Conservation (phyloP, 306 rosid species). For the Cajanus cajan region DNA sequence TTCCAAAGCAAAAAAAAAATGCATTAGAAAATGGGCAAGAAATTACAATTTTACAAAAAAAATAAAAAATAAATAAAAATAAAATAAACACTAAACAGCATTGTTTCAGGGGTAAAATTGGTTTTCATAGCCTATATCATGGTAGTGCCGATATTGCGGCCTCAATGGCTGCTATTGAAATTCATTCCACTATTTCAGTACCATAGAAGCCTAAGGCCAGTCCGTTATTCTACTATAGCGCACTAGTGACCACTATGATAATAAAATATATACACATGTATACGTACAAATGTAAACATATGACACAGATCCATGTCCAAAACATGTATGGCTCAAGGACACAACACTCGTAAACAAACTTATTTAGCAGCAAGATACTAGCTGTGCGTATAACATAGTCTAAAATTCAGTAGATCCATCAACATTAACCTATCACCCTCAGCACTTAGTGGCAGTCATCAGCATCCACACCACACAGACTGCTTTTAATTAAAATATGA, state of each 20-base stretch:
- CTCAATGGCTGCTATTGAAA: not conserved
- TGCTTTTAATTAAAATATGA: not conserved
- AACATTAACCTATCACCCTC: constrained; percentile 19
- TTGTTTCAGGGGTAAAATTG: not conserved
- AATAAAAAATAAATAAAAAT: no score
- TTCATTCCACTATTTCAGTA: not conserved
- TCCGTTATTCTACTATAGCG: not conserved
- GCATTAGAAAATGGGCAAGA: not conserved
- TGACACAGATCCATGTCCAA: not conserved
- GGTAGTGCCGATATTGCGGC: not conserved
- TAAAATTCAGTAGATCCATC: constrained; percentile 18
- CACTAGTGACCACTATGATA: not conserved
- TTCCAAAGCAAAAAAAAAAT: not conserved
- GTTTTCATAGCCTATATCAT: not conserved
- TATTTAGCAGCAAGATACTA: not conserved
- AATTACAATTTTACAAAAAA: not conserved
- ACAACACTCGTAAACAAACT: not conserved
- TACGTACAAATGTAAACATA: not conserved
- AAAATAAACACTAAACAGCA: no score
- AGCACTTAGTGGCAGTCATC: not conserved
- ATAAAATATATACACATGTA: not conserved
- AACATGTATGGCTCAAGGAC: not conserved
- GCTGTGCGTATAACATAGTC: not conserved
- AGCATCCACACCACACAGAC: not conserved
- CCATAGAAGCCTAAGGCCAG: not conserved